Conservation (phyloP, 768 basidiomycete species). For the Russula dissimulans region DNA sequence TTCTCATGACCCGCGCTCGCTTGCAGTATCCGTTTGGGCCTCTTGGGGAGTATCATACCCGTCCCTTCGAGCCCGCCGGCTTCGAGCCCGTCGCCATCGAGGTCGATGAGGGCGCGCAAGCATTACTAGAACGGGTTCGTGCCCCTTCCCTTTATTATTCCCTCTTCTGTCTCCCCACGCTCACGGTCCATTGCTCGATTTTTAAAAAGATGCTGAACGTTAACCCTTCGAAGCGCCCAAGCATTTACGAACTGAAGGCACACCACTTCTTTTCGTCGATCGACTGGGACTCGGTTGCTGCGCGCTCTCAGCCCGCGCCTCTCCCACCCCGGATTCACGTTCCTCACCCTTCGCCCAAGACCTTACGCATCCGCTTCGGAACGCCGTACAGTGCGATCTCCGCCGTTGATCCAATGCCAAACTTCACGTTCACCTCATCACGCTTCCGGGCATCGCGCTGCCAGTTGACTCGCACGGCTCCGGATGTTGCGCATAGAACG, state of each 20-base stretch:
- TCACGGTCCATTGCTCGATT: background rate
- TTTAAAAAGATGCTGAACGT: slow-evolving; percentile 9
- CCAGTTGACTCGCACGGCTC: background rate
- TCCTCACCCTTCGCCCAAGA: slow-evolving; percentile 7
- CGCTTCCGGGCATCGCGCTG: background rate
- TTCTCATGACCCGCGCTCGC: background rate
- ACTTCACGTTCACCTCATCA: slow-evolving; percentile 9
- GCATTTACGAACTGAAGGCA: slow-evolving; percentile 13
- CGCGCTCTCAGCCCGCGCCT: slow-evolving; percentile 8
- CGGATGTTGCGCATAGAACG: background rate
- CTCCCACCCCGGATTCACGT: slow-evolving; percentile 1
- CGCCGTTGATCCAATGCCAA: background rate
- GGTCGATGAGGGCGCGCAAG: slow-evolving; percentile 14
- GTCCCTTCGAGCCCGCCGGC: background rate
- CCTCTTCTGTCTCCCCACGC: background rate
- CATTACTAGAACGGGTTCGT: slow-evolving; percentile 7
- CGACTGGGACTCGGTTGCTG: slow-evolving; percentile 11
- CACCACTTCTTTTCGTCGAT: slow-evolving; percentile 16
- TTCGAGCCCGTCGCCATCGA: background rate
- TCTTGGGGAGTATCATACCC: slow-evolving; percentile 9
- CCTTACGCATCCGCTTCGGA: slow-evolving; percentile 11
- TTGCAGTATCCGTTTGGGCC: slow-evolving; percentile 18
- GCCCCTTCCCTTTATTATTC: no score
- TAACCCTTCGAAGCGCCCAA: slow-evolving; percentile 9
- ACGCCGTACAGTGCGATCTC: slow-evolving; percentile 9